phyloP scores from a whole-genome alignment of 495 filamentous ascomycete genomes.

The Cenococcum geophilum region DNA sequence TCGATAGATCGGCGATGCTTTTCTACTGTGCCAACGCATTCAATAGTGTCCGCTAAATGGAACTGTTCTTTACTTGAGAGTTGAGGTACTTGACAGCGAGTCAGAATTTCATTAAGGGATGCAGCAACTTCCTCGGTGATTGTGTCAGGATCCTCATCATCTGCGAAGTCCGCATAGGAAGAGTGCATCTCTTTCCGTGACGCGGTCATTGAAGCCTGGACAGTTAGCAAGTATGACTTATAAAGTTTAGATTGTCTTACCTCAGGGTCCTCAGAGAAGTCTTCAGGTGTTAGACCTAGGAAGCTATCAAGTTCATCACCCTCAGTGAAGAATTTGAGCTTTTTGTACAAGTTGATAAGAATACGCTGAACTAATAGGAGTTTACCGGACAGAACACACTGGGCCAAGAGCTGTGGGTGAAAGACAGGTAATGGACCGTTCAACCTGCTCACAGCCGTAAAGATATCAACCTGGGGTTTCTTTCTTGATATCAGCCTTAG shows the following conservation, averaged over 20 bases:
- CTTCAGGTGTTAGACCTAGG: slow-evolving; percentile 62
- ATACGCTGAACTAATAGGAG: slow-evolving; percentile 65
- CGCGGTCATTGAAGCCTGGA: slow-evolving; percentile 33
- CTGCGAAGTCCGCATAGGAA: slow-evolving; percentile 49
- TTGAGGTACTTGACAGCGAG: slow-evolving; percentile 66
- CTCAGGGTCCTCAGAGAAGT: slow-evolving; percentile 55
- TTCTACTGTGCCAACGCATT: slow-evolving; percentile 80
- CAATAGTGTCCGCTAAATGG: slow-evolving; percentile 76
- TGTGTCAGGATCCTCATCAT: slow-evolving; percentile 44
- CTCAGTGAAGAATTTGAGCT: slow-evolving; percentile 74
- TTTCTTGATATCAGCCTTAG: slow-evolving; percentile 58
- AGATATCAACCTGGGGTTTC: slow-evolving; percentile 54
- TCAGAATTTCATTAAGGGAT: slow-evolving; percentile 71
- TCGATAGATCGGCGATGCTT: slow-evolving; percentile 89
- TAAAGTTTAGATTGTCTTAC: slow-evolving; percentile 33
- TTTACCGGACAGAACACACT: slow-evolving; percentile 82
- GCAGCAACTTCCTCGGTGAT: slow-evolving; percentile 68
- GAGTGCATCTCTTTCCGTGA: slow-evolving; percentile 49
- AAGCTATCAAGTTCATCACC: slow-evolving; percentile 79
- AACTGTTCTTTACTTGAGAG: slow-evolving; percentile 86
- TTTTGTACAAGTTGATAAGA: slow-evolving; percentile 65
- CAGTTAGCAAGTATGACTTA: background rate
- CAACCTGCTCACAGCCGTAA: slow-evolving; percentile 70
- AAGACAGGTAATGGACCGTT: slow-evolving; percentile 89
- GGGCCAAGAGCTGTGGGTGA: slow-evolving; percentile 86